These are phyloP conservation scores for Nemania sp. DNA, from an alignment of 2,329 filamentous ascomycete species.

Conservation along the genomic window DNA sequence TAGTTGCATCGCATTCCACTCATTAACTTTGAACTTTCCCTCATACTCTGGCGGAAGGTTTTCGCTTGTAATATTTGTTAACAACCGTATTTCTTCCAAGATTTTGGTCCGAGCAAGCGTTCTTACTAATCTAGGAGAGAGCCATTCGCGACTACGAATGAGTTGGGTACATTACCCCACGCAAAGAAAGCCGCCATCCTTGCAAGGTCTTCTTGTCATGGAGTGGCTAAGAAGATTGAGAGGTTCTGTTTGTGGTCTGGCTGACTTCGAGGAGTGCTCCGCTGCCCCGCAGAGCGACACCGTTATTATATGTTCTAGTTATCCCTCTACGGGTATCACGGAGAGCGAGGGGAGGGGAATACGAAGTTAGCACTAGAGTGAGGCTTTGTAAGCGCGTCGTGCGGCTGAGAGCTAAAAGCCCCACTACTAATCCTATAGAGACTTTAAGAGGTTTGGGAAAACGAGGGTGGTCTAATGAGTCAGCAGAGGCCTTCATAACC, in stretches of 20 bases:
- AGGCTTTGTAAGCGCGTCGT: constrained; percentile 4
- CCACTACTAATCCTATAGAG: background rate
- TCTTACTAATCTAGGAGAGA: constrained; percentile 34
- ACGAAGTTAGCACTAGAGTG: background rate
- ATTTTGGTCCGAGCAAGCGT: background rate
- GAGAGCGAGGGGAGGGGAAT: constrained; percentile 1
- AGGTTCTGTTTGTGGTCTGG: background rate
- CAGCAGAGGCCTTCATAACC: no score
- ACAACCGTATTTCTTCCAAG: background rate
- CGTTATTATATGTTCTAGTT: background rate
- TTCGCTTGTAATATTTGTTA: constrained; percentile 16
- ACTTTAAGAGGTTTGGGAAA: background rate
- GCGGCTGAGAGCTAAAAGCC: constrained; percentile 11
- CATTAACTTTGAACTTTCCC: constrained; percentile 32
- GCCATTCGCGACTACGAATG: constrained; percentile 32
- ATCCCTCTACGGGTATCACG: background rate
- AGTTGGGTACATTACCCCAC: constrained; percentile 33
- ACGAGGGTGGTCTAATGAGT: no score
- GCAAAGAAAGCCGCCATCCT: constrained; percentile 38
- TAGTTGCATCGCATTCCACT: constrained; percentile 30
- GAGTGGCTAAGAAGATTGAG: background rate
- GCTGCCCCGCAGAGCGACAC: no score
- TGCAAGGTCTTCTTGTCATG: background rate
- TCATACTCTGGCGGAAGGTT: constrained; percentile 27
- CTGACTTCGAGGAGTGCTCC: background rate